Percentiles rank a stretch among this genome's conserved stretches.
Conservation (phyloP, 139 green algal genomes). For the Chlorella vulgaris region DNA sequence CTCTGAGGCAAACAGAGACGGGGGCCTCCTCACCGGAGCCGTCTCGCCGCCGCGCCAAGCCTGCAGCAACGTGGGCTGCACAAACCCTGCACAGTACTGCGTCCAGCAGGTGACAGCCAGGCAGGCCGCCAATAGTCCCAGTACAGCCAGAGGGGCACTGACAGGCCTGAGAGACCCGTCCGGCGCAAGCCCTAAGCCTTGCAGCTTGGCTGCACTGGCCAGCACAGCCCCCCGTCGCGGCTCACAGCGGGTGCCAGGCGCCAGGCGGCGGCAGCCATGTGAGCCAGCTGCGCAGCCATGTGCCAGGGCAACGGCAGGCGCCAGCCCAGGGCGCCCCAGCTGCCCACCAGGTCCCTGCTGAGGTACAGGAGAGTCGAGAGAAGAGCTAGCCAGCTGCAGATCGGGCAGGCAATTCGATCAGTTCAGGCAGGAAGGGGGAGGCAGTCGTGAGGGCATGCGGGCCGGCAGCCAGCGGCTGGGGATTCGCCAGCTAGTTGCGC, state of each 20-base stretch:
- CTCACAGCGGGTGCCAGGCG: not conserved
- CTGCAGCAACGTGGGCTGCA: slow-evolving; percentile 15
- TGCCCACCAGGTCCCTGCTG: not conserved
- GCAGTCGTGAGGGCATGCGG: no score
- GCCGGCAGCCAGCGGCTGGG: no score
- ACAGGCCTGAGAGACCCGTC: not conserved
- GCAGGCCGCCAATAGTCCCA: not conserved
- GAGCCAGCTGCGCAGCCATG: not conserved
- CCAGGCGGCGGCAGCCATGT: not conserved
- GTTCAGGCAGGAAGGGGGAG: not conserved
- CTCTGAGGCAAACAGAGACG: no score
- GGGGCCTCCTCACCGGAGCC: no score
- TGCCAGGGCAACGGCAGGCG: not conserved
- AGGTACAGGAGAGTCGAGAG: not conserved
- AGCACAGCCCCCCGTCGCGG: not conserved
- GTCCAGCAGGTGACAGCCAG: not conserved
- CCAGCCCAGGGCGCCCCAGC: slow-evolving; percentile 4
- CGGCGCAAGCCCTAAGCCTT: not conserved
- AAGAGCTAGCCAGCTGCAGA: not conserved
- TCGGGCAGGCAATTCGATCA: not conserved
- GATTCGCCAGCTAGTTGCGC: no score
- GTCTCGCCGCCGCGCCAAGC: not conserved
- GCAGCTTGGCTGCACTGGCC: slow-evolving; percentile 1
- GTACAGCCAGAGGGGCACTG: not conserved
- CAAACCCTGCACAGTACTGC: not conserved